Evolutionary conservation across 2,329 filamentous ascomycete genomes (phyloP).

Genomic region (Daldinia sp.): DNA sequence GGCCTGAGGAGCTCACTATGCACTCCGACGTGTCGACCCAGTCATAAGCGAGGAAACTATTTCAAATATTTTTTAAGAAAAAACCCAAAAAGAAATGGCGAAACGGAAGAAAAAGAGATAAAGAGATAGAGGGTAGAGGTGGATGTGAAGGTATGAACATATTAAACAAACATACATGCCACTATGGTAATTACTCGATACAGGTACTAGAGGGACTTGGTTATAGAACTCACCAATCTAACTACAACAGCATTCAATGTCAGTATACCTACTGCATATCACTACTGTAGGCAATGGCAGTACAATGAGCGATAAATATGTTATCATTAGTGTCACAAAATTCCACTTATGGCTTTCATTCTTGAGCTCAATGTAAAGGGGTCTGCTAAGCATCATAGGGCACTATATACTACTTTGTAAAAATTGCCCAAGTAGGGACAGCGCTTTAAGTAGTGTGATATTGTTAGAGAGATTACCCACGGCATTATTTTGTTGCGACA

Average conservation of each 20-base stretch:
- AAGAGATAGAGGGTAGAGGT: background rate
- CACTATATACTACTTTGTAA: background rate
- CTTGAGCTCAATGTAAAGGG: background rate
- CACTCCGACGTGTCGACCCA: background rate
- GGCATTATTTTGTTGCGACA: too few species aligned
- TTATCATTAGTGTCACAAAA: background rate
- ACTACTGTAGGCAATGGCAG: background rate
- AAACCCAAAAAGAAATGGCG: background rate
- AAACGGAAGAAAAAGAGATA: background rate
- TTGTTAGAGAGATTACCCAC: too few species aligned
- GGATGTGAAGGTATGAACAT: background rate
- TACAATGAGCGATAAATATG: background rate
- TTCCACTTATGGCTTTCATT: background rate
- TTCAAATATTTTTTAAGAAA: too few species aligned
- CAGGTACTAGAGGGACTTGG: background rate
- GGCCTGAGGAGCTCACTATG: background rate
- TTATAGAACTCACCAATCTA: background rate
- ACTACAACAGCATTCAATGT: background rate
- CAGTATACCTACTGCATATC: background rate
- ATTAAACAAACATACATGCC: background rate
- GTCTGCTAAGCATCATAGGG: too few species aligned
- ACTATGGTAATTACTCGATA: background rate
- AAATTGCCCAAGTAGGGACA: too few species aligned
- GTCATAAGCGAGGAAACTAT: background rate
- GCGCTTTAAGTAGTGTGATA: too few species aligned